Conservation (phyloP, 345 rosid genomes). For the Acer saccharum region DNA sequence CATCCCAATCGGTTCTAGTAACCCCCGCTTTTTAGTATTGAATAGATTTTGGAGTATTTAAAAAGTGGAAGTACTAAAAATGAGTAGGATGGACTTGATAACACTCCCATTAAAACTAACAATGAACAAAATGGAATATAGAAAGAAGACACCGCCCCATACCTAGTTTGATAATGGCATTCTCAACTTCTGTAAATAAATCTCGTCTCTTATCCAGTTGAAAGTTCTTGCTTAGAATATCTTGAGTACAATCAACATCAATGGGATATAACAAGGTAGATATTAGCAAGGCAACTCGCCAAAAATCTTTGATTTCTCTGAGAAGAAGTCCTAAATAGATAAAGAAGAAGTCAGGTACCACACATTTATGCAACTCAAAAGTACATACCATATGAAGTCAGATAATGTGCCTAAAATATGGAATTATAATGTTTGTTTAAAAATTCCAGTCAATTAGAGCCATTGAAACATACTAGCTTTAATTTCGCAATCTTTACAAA, state of each 20-base stretch:
- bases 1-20: neutral
- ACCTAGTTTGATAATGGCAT: constrained; percentile 64
- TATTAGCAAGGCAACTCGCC: constrained; percentile 78
- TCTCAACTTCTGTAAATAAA: constrained; percentile 51
- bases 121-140: neutral
- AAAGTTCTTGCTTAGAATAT: constrained; percentile 33
- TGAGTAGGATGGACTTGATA: neutral
- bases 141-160: neutral
- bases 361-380: neutral
- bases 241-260: constrained; percentile 36
- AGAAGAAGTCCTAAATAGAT: constrained; percentile 63
- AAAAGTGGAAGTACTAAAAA: too few species aligned
- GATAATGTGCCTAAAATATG: neutral
- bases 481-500: neutral
- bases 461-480: neutral
- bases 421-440: neutral
- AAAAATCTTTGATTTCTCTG: constrained; percentile 76
- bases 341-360: constrained; percentile 6
- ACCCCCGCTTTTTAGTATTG: neutral
- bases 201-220: constrained; percentile 54
- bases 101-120: neutral
- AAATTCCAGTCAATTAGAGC: neutral
- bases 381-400: neutral
- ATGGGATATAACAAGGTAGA: constrained; percentile 57
- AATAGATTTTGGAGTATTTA: neutral